Conservation (phyloP, 352 stramenopile species). For the Achlya hypogyna region DNA sequence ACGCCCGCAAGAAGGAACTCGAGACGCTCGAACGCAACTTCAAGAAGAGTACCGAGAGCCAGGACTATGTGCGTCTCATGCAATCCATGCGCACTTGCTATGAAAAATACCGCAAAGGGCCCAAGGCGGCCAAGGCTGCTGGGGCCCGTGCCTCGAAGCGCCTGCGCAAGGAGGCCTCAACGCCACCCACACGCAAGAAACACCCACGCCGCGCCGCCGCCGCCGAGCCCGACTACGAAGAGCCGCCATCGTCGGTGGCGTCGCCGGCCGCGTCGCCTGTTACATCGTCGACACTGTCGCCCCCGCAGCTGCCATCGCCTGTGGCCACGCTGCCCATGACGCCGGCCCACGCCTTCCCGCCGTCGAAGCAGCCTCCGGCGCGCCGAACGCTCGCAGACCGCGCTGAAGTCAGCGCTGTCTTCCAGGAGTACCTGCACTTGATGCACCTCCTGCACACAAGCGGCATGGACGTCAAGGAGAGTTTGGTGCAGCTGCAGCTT, state of each 20-base stretch:
- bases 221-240: not conserved
- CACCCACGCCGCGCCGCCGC: not conserved
- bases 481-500: not conserved
- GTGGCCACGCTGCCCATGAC: not conserved
- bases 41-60: not conserved
- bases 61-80: conserved; percentile 7
- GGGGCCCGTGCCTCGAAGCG: not conserved
- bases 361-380: not conserved
- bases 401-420: not conserved
- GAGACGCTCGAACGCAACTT: conserved; percentile 14
- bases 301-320: not conserved
- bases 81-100: conserved; percentile 5
- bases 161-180: not conserved
- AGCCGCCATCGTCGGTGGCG: not conserved
- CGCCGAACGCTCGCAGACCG: not conserved
- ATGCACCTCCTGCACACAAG: not conserved
- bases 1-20: conserved; percentile 11
- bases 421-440: not conserved
- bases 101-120: conserved; percentile 1
- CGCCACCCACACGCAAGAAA: not conserved
- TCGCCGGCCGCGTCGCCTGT: not conserved
- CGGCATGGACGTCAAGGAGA: not conserved
- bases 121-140: not conserved
- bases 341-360: not conserved
- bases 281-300: not conserved